phyloP scores from a whole-genome alignment of 2,329 filamentous ascomycete genomes.

The Neonectria faginata region DNA sequence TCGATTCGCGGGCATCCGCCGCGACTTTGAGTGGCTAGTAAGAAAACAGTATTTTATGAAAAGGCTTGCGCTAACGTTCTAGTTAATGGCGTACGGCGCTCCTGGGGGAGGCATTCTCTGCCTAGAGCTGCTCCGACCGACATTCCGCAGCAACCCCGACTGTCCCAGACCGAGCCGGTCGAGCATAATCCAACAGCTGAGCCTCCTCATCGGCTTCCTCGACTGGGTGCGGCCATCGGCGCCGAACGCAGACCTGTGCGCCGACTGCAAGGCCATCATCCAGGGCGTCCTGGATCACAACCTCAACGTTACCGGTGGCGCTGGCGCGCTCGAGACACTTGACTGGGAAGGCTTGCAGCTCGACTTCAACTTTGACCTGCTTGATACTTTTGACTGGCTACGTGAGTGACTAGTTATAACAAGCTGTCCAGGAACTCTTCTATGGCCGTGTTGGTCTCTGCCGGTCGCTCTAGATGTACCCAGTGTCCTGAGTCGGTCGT shows the following conservation, averaged over 20 bases:
- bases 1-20: constrained; percentile 54
- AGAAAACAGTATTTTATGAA: constrained; percentile 22
- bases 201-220: constrained; percentile 62
- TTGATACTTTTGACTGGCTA: constrained; percentile 64
- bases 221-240: constrained; percentile 62
- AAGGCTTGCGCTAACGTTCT: constrained; percentile 7
- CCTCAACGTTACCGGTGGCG: constrained; percentile 52
- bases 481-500: constrained; percentile 52
- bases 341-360: constrained; percentile 52
- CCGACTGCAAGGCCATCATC: constrained; percentile 60
- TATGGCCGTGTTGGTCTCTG: constrained; percentile 42
- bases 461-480: constrained; percentile 47
- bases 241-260: constrained; percentile 62
- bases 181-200: constrained; percentile 63
- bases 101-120: constrained; percentile 63
- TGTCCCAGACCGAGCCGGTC: constrained; percentile 56
- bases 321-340: constrained; percentile 40
- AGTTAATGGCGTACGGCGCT: constrained; percentile 63
- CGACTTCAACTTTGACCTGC: constrained; percentile 60
- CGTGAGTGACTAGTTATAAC: constrained; percentile 40
- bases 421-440: constrained; percentile 31
- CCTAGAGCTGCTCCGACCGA: constrained; percentile 61
- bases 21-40: constrained; percentile 64
- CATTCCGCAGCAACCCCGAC: constrained; percentile 49
- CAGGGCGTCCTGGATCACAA: constrained; percentile 63